Conservation (phyloP, 2,329 filamentous ascomycete species). For the Juglanconis oblonga region DNA sequence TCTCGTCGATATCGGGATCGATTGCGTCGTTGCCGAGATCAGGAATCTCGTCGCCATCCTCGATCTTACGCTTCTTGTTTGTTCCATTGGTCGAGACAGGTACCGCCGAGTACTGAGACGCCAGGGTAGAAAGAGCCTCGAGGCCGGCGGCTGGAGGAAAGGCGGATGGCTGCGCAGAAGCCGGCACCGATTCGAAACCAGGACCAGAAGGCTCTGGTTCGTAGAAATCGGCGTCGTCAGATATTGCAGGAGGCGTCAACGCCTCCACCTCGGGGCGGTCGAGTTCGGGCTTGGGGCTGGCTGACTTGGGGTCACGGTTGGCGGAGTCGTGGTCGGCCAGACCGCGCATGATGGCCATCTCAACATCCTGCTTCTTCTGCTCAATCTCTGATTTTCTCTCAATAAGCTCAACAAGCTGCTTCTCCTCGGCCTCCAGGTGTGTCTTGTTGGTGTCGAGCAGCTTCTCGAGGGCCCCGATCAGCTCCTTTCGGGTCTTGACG, state of each 20-base stretch:
- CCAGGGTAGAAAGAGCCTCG: slow-evolving; percentile 38
- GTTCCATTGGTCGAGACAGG: slow-evolving; percentile 42
- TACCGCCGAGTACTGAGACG: slow-evolving; percentile 47
- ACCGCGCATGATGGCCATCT: slow-evolving; percentile 85
- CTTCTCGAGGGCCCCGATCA: slow-evolving; percentile 80
- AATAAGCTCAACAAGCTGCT: slow-evolving; percentile 59
- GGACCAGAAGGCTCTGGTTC: slow-evolving; percentile 6
- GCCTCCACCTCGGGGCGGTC: slow-evolving; percentile 80
- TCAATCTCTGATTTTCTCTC: slow-evolving; percentile 72
- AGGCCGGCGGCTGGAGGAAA: slow-evolving; percentile 29
- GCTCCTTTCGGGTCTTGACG: slow-evolving; percentile 76
- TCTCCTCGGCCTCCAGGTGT: slow-evolving; percentile 68
- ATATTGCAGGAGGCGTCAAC: slow-evolving; percentile 74
- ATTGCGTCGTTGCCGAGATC: slow-evolving; percentile 54
- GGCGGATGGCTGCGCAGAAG: slow-evolving; percentile 12
- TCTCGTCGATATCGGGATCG: slow-evolving; percentile 55
- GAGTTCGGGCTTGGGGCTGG: slow-evolving; percentile 53
- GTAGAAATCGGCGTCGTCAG: slow-evolving; percentile 32
- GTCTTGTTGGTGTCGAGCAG: slow-evolving; percentile 71
- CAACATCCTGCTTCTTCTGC: slow-evolving; percentile 80
- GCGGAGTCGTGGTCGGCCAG: slow-evolving; percentile 56
- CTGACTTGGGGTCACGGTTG: slow-evolving; percentile 45
- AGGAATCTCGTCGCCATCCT: slow-evolving; percentile 49
- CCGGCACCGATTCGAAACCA: slow-evolving; percentile 19
- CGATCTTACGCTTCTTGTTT: slow-evolving; percentile 55